Evolutionary conservation across 106 monocot genomes (phyloP).

Genomic region (Iris macrosiphon): DNA sequence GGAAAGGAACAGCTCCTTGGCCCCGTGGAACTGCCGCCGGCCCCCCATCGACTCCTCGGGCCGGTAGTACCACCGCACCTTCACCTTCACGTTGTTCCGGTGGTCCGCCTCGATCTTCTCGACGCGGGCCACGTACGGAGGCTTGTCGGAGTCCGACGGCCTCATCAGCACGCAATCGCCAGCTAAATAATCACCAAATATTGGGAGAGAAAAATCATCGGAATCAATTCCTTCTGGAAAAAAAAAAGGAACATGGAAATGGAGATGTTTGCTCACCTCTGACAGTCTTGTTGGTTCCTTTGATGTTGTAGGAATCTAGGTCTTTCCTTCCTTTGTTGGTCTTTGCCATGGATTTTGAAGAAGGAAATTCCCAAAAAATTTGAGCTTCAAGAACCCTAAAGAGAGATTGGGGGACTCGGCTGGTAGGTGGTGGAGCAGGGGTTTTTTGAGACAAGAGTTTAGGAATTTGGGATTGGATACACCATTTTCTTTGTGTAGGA

Average conservation of each 20-base stretch:
- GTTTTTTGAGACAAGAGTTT: no score
- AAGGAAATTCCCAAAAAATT: no score
- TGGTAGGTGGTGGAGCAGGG: no score
- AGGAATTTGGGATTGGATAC: no score
- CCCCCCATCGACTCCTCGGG: slow-evolving; percentile 3
- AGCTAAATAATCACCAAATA: not conserved
- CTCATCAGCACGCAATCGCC: no score
- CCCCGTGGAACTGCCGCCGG: slow-evolving; percentile 14
- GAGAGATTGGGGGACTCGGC: no score
- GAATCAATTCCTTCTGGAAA: not conserved
- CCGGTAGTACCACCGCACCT: slow-evolving; percentile 13
- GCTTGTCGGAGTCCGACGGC: slow-evolving; percentile 9
- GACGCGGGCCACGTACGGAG: slow-evolving; percentile 1
- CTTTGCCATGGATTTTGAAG: slow-evolving; percentile 22
- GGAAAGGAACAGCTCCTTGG: slow-evolving; percentile 15
- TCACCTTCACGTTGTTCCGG: slow-evolving; percentile 14
- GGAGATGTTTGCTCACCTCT: slow-evolving; percentile 16
- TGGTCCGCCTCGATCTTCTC: slow-evolving; percentile 12
- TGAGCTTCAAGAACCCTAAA: no score
- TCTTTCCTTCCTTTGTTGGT: slow-evolving; percentile 24
- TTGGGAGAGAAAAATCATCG: not conserved
- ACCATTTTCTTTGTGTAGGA: no score
- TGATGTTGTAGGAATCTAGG: slow-evolving; percentile 29
- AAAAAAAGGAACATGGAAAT: not conserved
- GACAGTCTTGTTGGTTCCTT: slow-evolving; percentile 29